Conservation (phyloP, 345 rosid genomes). For the Nephelium lappaceum region DNA sequence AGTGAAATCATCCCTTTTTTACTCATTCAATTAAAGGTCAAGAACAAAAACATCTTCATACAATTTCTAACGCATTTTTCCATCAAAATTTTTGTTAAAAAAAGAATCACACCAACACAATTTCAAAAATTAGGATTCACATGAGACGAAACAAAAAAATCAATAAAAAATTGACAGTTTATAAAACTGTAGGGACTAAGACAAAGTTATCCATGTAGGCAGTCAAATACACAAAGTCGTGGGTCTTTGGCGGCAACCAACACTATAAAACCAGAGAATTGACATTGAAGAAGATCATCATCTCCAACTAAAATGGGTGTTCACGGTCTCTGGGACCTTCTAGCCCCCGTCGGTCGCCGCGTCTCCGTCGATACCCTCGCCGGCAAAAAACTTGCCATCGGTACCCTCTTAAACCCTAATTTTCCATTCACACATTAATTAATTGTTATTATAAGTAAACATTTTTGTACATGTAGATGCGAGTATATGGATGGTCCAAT, state of each 20-base stretch:
- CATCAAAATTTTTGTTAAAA: too few relatives aligned
- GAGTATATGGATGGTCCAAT: constrained; percentile 97
- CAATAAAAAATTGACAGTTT: too few relatives aligned
- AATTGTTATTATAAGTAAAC: not conserved
- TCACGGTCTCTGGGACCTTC: constrained; percentile 80
- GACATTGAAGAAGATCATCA: not conserved
- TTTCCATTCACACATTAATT: not conserved
- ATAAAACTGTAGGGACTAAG: not conserved
- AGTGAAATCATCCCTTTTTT: too few relatives aligned
- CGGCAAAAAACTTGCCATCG: constrained; percentile 82
- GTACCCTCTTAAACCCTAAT: constrained; percentile 36
- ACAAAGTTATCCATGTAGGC: not conserved
- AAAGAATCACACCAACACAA: too few relatives aligned
- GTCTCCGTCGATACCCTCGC: constrained; percentile 94
- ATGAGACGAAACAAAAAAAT: too few relatives aligned
- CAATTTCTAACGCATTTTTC: too few relatives aligned
- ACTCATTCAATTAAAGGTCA: too few relatives aligned
- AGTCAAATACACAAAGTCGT: not conserved
- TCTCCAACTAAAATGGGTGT: constrained; percentile 53
- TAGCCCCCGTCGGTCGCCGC: constrained; percentile 94
- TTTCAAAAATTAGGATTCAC: too few relatives aligned
- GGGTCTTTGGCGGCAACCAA: constrained; percentile 12
- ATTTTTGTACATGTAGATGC: constrained; percentile 54
- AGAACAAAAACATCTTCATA: too few relatives aligned
- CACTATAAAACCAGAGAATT: not conserved